These are phyloP conservation scores for Juncus effusus DNA, from an alignment of 176 grass and related monocot species.

Conservation along the genomic window DNA sequence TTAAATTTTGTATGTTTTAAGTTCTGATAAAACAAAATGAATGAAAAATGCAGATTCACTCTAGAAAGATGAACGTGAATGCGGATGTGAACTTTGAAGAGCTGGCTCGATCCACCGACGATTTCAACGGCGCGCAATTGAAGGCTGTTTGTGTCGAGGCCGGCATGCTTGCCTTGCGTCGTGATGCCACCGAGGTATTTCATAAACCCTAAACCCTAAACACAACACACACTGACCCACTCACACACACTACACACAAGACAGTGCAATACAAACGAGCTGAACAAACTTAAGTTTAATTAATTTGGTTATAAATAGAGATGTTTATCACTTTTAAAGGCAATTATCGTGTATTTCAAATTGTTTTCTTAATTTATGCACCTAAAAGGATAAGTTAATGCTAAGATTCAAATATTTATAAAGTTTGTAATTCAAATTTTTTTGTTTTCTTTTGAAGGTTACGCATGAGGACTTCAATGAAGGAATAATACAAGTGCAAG, in stretches of 20 bases:
- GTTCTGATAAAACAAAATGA: background rate
- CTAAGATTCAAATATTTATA: too few relatives aligned
- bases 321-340: too few relatives aligned
- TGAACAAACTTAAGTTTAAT: background rate
- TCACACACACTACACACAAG: background rate
- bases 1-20: background rate
- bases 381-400: too few relatives aligned
- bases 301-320: too few relatives aligned
- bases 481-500: constrained; percentile 92
- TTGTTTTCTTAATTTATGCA: too few relatives aligned
- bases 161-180: constrained; percentile 82
- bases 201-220: constrained; percentile 2
- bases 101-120: constrained; percentile 75
- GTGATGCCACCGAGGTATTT: constrained; percentile 84
- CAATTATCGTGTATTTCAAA: too few relatives aligned
- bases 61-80: constrained; percentile 88
- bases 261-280: too few relatives aligned
- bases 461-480: constrained; percentile 92
- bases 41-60: constrained; percentile 61
- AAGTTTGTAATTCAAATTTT: background rate
- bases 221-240: background rate
- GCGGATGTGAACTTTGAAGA: constrained; percentile 96
- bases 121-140: constrained; percentile 84
- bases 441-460: constrained; percentile 36
- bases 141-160: constrained; percentile 97